Conservation (phyloP, 176 grass and related monocot genomes). For the Bothriochloa decipiens region DNA sequence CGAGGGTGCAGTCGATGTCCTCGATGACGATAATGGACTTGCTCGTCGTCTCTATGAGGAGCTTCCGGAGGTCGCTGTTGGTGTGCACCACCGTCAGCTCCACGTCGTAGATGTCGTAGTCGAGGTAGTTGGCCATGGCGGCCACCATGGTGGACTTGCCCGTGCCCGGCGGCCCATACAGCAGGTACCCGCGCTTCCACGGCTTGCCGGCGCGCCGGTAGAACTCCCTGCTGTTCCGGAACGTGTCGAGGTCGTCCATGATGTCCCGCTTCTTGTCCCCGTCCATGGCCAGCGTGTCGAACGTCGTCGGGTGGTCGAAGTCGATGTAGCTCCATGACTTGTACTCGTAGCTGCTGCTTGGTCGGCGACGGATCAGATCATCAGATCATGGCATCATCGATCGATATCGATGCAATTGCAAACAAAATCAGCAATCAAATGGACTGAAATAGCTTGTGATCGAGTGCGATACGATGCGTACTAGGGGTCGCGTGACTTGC, state of each 20-base stretch:
- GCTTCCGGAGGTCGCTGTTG: conserved; percentile 45
- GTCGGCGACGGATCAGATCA: background rate
- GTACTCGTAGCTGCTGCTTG: background rate
- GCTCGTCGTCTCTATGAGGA: conserved; percentile 48
- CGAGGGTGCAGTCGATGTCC: conserved; percentile 64
- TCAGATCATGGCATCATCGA: no score
- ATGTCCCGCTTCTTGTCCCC: conserved; percentile 44
- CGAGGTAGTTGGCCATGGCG: conserved; percentile 55
- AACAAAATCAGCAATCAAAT: background rate
- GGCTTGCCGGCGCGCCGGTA: conserved; percentile 44
- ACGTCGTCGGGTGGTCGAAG: conserved; percentile 53
- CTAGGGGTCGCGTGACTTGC: background rate
- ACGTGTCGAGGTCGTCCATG: conserved; percentile 50
- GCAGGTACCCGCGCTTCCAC: conserved; percentile 60
- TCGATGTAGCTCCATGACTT: conserved; percentile 44
- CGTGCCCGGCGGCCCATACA: conserved; percentile 51
- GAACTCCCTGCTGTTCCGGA: no score
- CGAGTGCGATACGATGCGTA: background rate
- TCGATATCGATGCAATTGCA: no score
- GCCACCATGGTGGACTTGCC: conserved; percentile 60
- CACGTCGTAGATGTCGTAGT: conserved; percentile 61
- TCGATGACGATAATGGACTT: conserved; percentile 74
- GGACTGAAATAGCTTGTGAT: background rate
- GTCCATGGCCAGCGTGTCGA: conserved; percentile 59
- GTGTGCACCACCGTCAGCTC: conserved; percentile 47